phyloP scores from a whole-genome alignment of 768 basidiomycete species.

The Lentinula sp. region DNA sequence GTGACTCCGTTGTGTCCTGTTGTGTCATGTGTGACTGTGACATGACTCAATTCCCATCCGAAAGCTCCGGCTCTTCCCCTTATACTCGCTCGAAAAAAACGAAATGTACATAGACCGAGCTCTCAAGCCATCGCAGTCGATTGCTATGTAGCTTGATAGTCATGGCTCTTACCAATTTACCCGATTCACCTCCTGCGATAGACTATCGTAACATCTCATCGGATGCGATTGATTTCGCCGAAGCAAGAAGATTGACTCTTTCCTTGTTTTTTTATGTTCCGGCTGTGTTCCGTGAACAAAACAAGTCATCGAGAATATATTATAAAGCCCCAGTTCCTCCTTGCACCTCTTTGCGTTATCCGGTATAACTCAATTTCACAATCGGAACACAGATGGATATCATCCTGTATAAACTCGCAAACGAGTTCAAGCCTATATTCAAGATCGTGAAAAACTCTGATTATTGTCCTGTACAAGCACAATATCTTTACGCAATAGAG shows the following conservation, averaged over 20 bases:
- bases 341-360: not conserved
- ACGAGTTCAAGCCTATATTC: no score
- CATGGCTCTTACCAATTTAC: no score
- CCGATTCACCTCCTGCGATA: not conserved
- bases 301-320: not conserved
- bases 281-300: not conserved
- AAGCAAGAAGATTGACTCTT: not conserved
- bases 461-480: not conserved
- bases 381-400: no score
- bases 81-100: no score
- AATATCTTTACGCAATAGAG: not conserved
- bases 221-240: not conserved
- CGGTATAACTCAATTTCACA: not conserved
- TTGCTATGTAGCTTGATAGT: no score
- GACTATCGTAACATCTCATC: not conserved
- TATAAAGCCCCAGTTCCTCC: not conserved
- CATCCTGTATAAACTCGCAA: no score
- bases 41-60: not conserved
- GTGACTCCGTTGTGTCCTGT: conserved; percentile 11
- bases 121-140: no score
- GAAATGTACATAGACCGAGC: no score
- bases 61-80: not conserved
- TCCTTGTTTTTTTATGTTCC: not conserved
- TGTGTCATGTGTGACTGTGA: not conserved
- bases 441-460: no score